These are phyloP conservation scores for Castanea mollissima DNA, from an alignment of 306 rosid species.

Conservation along the genomic window DNA sequence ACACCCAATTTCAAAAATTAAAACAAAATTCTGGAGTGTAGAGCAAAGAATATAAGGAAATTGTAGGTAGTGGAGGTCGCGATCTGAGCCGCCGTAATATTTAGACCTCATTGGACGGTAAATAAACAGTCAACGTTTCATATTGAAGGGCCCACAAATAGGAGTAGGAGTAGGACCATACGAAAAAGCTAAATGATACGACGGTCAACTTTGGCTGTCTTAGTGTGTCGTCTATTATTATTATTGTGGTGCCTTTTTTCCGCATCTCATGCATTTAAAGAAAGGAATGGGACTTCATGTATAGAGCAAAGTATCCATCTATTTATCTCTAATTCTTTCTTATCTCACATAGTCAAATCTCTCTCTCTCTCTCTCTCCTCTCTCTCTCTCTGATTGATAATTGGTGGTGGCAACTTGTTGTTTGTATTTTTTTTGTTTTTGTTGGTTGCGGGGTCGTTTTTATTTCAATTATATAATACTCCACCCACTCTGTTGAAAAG, in stretches of 20 bases:
- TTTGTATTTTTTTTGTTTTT: not conserved
- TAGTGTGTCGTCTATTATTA: not conserved
- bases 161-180: not conserved
- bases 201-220: constrained; percentile 18
- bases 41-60: not conserved
- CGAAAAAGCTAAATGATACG: not conserved
- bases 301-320: too few relatives aligned
- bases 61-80: not conserved
- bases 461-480: not conserved
- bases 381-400: too few relatives aligned
- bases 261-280: not conserved
- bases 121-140: not conserved
- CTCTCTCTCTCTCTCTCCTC: not conserved
- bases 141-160: not conserved
- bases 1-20: not conserved
- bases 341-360: too few relatives aligned
- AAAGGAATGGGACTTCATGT: not conserved
- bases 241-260: not conserved
- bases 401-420: not conserved
- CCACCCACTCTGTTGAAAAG: not conserved
- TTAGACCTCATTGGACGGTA: not conserved
- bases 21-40: not conserved
- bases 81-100: not conserved
- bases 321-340: too few relatives aligned
- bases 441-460: not conserved